Evolutionary conservation across 371 early-diverging fungal species (phyloP).

Genomic region (Gilbertella persicaria): DNA sequence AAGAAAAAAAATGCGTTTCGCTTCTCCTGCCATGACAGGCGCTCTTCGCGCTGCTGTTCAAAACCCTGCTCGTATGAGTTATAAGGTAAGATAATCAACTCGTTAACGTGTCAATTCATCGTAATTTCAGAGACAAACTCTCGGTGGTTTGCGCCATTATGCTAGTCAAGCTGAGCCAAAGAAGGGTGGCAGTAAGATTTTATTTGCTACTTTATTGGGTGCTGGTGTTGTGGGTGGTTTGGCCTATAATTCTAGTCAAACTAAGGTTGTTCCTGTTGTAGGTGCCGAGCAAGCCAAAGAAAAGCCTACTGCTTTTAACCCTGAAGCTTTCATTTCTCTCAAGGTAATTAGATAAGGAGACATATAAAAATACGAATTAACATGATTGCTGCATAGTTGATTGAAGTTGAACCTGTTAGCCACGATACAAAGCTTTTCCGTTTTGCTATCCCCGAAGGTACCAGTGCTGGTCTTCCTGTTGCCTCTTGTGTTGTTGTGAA

Average conservation of each 20-base stretch:
- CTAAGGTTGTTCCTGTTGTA: conserved; percentile 27
- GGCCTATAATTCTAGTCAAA: conserved; percentile 37
- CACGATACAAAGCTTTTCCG: conserved; percentile 82
- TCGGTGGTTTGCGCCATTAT: conserved; percentile 25
- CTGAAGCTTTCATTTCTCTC: conserved; percentile 70
- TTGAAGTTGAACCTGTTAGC: conserved; percentile 61
- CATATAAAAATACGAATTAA: not conserved
- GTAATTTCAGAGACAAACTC: conserved; percentile 4
- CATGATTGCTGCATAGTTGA: conserved; percentile 32
- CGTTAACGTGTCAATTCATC: not conserved
- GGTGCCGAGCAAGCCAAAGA: conserved; percentile 22
- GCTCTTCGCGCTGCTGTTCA: conserved; percentile 24
- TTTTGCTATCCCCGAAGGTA: conserved; percentile 75
- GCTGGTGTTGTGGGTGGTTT: conserved; percentile 45
- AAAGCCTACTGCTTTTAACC: conserved; percentile 55
- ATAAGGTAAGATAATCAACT: conserved; percentile 2
- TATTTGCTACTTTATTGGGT: conserved; percentile 38
- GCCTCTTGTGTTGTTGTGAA: conserved; percentile 81
- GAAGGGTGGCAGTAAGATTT: conserved; percentile 35
- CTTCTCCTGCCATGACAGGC: conserved; percentile 25
- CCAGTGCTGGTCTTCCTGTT: conserved; percentile 70
- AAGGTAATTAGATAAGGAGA: conserved; percentile 34
- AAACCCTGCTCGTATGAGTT: conserved; percentile 4
- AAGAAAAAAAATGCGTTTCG: conserved; percentile 39
- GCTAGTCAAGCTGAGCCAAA: conserved; percentile 21